Conservation (phyloP, 2,329 filamentous ascomycete species). For the Trichoderma atrobrunneum region DNA sequence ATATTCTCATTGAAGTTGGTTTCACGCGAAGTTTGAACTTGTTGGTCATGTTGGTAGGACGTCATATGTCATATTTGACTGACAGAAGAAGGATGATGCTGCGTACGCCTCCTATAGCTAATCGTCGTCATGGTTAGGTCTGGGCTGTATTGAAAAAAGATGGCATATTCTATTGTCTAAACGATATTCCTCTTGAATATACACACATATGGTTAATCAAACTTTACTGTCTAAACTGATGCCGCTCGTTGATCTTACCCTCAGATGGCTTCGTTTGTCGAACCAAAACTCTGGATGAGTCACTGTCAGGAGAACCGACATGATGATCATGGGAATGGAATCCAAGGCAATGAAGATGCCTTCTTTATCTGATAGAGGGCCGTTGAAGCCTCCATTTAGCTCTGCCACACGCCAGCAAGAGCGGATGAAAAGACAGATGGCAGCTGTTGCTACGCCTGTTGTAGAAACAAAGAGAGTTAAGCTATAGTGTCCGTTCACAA, state of each 20-base stretch:
- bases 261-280: not conserved
- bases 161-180: not conserved
- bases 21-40: not conserved
- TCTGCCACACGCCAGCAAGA: slow-evolving; percentile 5
- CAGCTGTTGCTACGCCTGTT: not conserved
- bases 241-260: not conserved
- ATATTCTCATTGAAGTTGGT: not conserved
- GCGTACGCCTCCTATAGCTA: not conserved
- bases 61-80: not conserved
- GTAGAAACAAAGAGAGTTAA: not conserved
- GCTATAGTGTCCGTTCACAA: not conserved
- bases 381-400: slow-evolving; percentile 2
- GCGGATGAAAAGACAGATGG: not conserved
- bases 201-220: not conserved
- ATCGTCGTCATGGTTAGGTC: not conserved
- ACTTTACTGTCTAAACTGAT: not conserved
- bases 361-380: not conserved
- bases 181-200: not conserved
- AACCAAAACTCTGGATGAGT: slow-evolving; percentile 11
- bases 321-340: slow-evolving; percentile 1
- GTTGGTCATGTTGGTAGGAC: not conserved
- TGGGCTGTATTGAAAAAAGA: not conserved
- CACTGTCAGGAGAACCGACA: not conserved
- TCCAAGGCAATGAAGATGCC: not conserved
- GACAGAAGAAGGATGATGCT: not conserved